These are phyloP conservation scores for Calonectria pauciramosa DNA, from an alignment of 2,329 filamentous ascomycete genomes.

Conservation along the genomic window DNA sequence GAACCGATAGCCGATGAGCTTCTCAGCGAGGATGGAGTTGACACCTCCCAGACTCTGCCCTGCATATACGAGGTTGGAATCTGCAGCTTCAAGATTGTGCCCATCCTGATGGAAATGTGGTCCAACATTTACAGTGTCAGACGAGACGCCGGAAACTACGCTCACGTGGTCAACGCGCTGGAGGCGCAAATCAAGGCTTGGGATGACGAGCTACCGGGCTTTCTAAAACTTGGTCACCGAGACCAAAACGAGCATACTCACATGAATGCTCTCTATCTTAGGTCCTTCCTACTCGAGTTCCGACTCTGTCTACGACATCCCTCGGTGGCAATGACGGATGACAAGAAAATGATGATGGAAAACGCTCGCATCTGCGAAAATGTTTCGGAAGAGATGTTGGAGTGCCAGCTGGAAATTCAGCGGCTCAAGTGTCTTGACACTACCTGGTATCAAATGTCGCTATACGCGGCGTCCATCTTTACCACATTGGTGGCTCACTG, in stretches of 20 bases:
- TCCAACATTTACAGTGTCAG: conserved; percentile 81
- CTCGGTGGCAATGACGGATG: conserved; percentile 68
- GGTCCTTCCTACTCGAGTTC: conserved; percentile 69
- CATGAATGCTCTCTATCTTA: conserved; percentile 67
- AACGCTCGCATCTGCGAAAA: conserved; percentile 77
- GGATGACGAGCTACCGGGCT: conserved; percentile 73
- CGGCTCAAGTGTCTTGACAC: conserved; percentile 79
- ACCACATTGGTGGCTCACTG: conserved; percentile 79
- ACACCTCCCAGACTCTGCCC: conserved; percentile 65
- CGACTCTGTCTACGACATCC: conserved; percentile 73
- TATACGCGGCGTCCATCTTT: conserved; percentile 81
- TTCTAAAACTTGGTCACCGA: conserved; percentile 64
- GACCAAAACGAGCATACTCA: conserved; percentile 58
- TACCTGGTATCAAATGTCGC: conserved; percentile 81
- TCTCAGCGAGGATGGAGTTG: conserved; percentile 74
- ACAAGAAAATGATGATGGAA: conserved; percentile 69
- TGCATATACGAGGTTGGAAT: conserved; percentile 79
- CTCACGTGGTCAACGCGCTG: conserved; percentile 72
- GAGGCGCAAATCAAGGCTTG: conserved; percentile 75
- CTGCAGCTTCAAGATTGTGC: conserved; percentile 73
- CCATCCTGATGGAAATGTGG: conserved; percentile 81
- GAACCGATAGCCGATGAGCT: conserved; percentile 79
- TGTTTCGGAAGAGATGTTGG: conserved; percentile 74
- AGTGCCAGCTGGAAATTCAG: conserved; percentile 70
- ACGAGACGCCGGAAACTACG: conserved; percentile 73